These are phyloP conservation scores for Tolypocladium endophyticum DNA, from an alignment of 2,329 filamentous ascomycete genomes.

Conservation along the genomic window DNA sequence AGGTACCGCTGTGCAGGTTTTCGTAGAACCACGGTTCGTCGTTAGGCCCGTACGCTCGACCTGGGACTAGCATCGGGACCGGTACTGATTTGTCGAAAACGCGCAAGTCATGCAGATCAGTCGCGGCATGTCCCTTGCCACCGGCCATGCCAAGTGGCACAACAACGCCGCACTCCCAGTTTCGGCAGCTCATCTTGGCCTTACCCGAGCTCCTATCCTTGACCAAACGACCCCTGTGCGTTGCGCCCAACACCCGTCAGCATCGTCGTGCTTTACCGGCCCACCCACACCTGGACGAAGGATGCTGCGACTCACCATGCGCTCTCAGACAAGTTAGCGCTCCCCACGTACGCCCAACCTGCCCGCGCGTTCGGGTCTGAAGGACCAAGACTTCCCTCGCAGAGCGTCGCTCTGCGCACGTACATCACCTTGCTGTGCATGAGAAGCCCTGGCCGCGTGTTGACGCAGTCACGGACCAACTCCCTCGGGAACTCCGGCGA, in stretches of 20 bases:
- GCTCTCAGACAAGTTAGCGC: slow-evolving; percentile 84
- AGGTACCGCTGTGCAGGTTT: slow-evolving; percentile 7
- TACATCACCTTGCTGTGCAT: slow-evolving; percentile 79
- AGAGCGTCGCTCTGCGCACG: slow-evolving; percentile 22
- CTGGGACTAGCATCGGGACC: slow-evolving; percentile 54
- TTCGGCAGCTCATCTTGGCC: slow-evolving; percentile 72
- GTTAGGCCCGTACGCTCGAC: slow-evolving; percentile 31
- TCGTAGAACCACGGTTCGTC: slow-evolving; percentile 33
- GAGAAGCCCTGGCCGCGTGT: slow-evolving; percentile 58
- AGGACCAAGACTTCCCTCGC: neutral
- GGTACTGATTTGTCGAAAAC: slow-evolving; percentile 47
- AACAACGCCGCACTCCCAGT: slow-evolving; percentile 93
- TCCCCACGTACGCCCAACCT: slow-evolving; percentile 80
- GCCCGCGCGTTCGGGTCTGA: slow-evolving; percentile 4
- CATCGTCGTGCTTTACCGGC: neutral
- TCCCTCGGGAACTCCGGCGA: slow-evolving; percentile 57
- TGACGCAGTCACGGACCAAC: slow-evolving; percentile 66
- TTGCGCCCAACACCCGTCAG: slow-evolving; percentile 2
- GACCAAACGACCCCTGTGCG: slow-evolving; percentile 63
- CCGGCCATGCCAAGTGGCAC: slow-evolving; percentile 40
- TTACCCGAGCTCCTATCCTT: slow-evolving; percentile 56
- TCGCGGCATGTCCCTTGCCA: slow-evolving; percentile 5
- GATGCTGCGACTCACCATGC: slow-evolving; percentile 59
- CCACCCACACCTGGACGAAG: slow-evolving; percentile 1
- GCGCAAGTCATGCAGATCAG: slow-evolving; percentile 11